Conservation (phyloP, 2,329 filamentous ascomycete species). For the Cladosporium sp. region DNA sequence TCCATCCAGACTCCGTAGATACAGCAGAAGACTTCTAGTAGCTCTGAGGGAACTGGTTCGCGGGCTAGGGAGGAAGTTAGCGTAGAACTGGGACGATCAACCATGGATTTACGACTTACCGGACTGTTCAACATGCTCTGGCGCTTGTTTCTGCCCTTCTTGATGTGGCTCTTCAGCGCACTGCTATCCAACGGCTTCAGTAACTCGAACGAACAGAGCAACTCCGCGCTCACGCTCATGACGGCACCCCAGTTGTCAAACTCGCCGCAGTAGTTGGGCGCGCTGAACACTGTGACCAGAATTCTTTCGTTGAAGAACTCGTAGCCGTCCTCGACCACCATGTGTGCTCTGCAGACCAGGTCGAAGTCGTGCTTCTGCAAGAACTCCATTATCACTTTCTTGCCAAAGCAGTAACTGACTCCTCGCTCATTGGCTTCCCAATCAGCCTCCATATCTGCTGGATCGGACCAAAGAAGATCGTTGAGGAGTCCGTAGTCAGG, state of each 20-base stretch:
- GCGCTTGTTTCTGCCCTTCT: constrained; percentile 92
- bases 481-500: constrained; percentile 95
- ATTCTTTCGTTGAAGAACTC: constrained; percentile 97
- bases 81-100: not conserved
- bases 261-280: constrained; percentile 97
- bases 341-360: constrained; percentile 93
- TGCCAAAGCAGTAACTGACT: constrained; percentile 97
- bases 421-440: constrained; percentile 98
- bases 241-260: constrained; percentile 99
- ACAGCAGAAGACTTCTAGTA: constrained; percentile 41
- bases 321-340: constrained; percentile 99
- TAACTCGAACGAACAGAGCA: constrained; percentile 95
- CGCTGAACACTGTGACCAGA: constrained; percentile 94
- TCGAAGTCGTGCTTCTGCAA: constrained; percentile 94
- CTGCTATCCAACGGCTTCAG: constrained; percentile 95
- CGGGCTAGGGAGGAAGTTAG: constrained; percentile 43
- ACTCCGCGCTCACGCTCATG: constrained; percentile 92
- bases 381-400: constrained; percentile 97
- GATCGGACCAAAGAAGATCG: constrained; percentile 95
- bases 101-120: constrained; percentile 59
- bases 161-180: constrained; percentile 96
- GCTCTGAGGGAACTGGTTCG: constrained; percentile 54
- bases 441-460: constrained; percentile 90
- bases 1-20: not conserved
- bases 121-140: constrained; percentile 96